These are phyloP conservation scores for Conringia planisiliqua DNA, from an alignment of 345 rosid species.

Conservation along the genomic window DNA sequence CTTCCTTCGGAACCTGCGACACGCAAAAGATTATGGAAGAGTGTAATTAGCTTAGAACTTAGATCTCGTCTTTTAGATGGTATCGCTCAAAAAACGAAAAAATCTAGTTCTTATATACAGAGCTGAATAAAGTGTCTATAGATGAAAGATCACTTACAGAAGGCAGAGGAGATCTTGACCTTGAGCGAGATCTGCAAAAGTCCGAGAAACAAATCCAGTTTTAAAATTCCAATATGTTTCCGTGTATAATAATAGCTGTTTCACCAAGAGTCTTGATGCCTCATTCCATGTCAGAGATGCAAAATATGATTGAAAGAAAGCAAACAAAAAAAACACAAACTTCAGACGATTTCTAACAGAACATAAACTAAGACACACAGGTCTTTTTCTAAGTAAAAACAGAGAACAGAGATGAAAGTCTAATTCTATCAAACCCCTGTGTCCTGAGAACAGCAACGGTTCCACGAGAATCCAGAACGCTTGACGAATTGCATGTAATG, in stretches of 20 bases:
- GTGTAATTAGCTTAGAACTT: background rate
- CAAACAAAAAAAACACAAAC: constrained; percentile 20
- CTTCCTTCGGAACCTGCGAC: constrained; percentile 50
- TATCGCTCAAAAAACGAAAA: background rate
- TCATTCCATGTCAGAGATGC: constrained; percentile 77
- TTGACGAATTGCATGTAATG: constrained; percentile 54
- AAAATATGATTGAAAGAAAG: constrained; percentile 29
- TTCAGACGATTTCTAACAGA: constrained; percentile 45
- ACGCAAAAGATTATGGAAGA: background rate
- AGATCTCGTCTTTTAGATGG: background rate
- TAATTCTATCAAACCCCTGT: constrained; percentile 38
- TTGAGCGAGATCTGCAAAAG: constrained; percentile 98
- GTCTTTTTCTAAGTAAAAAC: constrained; percentile 28
- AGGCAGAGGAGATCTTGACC: constrained; percentile 91
- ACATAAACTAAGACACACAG: constrained; percentile 36
- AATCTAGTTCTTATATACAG: background rate
- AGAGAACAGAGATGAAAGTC: constrained; percentile 23
- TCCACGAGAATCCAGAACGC: constrained; percentile 52
- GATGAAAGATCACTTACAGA: constrained; percentile 56
- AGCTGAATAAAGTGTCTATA: background rate
- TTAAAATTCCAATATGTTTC: constrained; percentile 62
- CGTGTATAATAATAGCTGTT: constrained; percentile 54
- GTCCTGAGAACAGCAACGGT: constrained; percentile 52
- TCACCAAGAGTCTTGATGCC: constrained; percentile 82
- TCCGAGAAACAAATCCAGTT: constrained; percentile 89